Percentiles rank a stretch among this genome's conserved stretches.
These are phyloP conservation scores for Macrolepiota albuminosa DNA, from an alignment of 768 basidiomycete genomes.

Conservation along the genomic window DNA sequence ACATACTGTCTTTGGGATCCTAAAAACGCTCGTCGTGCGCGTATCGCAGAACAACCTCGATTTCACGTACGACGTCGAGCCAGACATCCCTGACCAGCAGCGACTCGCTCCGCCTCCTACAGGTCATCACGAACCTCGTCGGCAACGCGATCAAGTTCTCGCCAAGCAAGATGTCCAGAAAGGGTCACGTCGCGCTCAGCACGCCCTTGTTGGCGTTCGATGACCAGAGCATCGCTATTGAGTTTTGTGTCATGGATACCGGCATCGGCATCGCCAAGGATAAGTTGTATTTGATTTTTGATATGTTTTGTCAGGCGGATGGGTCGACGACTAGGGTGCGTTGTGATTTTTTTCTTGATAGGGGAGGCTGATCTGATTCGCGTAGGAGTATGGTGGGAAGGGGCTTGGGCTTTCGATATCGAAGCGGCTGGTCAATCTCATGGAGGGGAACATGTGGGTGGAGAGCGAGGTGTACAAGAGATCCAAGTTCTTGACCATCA, in stretches of 20 bases:
- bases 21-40: constrained; percentile 96
- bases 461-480: constrained; percentile 92
- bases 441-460: constrained; percentile 99
- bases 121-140: constrained; percentile 93
- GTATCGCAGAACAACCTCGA: constrained; percentile 96
- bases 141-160: constrained; percentile 99
- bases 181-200: constrained; percentile 89
- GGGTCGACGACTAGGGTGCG: constrained; percentile 91
- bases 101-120: constrained; percentile 89
- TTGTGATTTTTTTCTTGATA: constrained; percentile 10
- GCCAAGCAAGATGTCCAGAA: constrained; percentile 67
- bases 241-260: constrained; percentile 97
- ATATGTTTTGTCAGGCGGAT: constrained; percentile 98
- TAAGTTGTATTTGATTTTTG: constrained; percentile 96
- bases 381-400: constrained; percentile 93
- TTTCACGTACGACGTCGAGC: constrained; percentile 93
- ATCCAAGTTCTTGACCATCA: constrained; percentile 90
- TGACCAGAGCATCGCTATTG: constrained; percentile 81
- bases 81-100: constrained; percentile 94
- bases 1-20: constrained; percentile 92
- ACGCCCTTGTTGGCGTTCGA: constrained; percentile 76
- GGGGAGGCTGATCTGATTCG: constrained; percentile 1
- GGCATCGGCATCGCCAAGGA: constrained; percentile 99
- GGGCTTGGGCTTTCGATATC: constrained; percentile 94
- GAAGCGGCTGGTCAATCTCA: constrained; percentile 39